Base-by-base conservation (phyloP, 2,329 filamentous ascomycete genomes). In the Pseudogymnoascus sp. region DNA sequence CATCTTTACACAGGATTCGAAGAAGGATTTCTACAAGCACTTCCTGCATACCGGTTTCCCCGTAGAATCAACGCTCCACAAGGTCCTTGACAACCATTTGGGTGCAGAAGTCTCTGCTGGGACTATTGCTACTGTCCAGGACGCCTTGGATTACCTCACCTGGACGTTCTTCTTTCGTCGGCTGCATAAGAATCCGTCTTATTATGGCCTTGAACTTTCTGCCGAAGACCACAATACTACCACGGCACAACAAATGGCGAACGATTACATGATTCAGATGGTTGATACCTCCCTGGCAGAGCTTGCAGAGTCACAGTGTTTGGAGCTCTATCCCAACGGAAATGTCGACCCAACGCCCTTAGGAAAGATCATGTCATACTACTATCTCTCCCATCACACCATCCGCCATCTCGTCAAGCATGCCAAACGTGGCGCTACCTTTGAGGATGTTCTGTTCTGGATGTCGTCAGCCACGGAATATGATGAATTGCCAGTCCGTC, bases 91-190 rank as follows among this genome's bases (percentile, higher is more conserved):
- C 75, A 96, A 99, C 77, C 95, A 99, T 81, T 81, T 99, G 72
- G 88, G 91, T 64, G 94, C 94, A 62, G 94, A 99, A 76, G 86
- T 97, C 5, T 96, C 92, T 0, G 91, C 94, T 0, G 92, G 90
- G 67, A 99, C 94, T 0, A 90, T 99, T 58, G 79, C 88, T 32
- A 96, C 91, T 7, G 97, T 97, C 74, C 94, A 99, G 74, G 94
- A 99, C 75, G 94, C 94, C 0, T 81, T 99, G 3, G 95, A 99
- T 74, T 99, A 99, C 71, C 77, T 99, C 60, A 99, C 94, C 0
- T 99, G 95, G 94, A 99, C 95, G 0, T 99, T 99, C 78, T 99
- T 99, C 82, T 99, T 99, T 81, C 85, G 95, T 2, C 83, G 94
- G 9, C 77, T 99, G 38, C 94, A 99, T 78, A 99, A 99, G 79